A percentile compares a stretch with the other conserved stretches of the same genome.
phyloP scores from a whole-genome alignment of 2,329 filamentous ascomycete species.

The Ophioceras dolichostomum region DNA sequence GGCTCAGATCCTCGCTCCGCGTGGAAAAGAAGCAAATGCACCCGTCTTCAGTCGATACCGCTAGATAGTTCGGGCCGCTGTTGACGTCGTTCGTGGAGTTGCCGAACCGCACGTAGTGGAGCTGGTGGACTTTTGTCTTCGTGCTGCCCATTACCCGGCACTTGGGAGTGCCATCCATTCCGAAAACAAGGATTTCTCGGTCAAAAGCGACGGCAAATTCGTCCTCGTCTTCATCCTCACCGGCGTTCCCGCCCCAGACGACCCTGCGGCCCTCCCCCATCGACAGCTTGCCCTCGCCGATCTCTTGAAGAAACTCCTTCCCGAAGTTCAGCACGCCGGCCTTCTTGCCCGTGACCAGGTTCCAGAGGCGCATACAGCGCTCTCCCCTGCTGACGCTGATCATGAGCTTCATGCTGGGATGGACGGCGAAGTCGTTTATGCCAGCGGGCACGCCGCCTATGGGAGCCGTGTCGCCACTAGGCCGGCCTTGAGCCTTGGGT shows the following conservation, averaged over 20 bases:
- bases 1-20: conserved; percentile 31
- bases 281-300: conserved; percentile 64
- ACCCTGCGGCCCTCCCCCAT: conserved; percentile 76
- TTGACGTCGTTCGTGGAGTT: conserved; percentile 36
- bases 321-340: conserved; percentile 84
- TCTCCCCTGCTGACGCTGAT: conserved; percentile 85
- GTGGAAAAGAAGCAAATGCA: conserved; percentile 75
- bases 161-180: conserved; percentile 73
- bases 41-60: conserved; percentile 83
- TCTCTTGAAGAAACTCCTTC: conserved; percentile 56
- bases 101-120: conserved; percentile 54
- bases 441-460: conserved; percentile 73
- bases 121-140: conserved; percentile 70
- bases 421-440: conserved; percentile 88
- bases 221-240: conserved; percentile 58
- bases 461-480: conserved; percentile 80
- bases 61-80: conserved; percentile 34
- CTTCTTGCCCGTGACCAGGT: conserved; percentile 91
- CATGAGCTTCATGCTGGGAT: conserved; percentile 95
- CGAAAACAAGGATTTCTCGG: conserved; percentile 71
- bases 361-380: conserved; percentile 88
- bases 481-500: conserved; percentile 66
- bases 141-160: conserved; percentile 58
- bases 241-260: conserved; percentile 61
- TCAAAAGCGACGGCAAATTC: conserved; percentile 89